Evolutionary conservation across 2,329 filamentous ascomycete genomes (phyloP).

Genomic region (Trichoderma asperellum): DNA sequence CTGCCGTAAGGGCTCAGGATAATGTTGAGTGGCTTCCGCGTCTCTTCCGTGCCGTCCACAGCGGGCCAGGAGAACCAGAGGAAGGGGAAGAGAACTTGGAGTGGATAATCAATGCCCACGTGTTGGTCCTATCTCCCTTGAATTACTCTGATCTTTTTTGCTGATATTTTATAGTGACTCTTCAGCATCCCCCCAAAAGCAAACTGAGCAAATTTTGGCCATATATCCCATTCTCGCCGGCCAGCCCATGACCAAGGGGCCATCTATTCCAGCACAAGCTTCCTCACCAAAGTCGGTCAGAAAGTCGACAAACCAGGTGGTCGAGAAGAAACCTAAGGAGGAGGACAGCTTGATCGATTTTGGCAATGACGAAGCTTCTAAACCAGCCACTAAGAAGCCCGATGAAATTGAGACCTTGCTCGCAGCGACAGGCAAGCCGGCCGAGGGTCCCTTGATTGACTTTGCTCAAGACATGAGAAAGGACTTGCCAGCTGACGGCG

Average conservation of each 20-base stretch:
- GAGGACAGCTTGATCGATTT: slow-evolving; percentile 60
- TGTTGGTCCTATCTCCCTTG: slow-evolving; percentile 60
- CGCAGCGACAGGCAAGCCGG: slow-evolving; percentile 51
- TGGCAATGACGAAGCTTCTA: slow-evolving; percentile 43
- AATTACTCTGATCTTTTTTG: not conserved
- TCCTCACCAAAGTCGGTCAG: slow-evolving; percentile 23
- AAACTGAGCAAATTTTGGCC: slow-evolving; percentile 79
- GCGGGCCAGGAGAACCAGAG: slow-evolving; percentile 70
- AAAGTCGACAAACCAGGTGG: slow-evolving; percentile 6
- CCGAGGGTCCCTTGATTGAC: slow-evolving; percentile 58
- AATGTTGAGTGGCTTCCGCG: slow-evolving; percentile 86
- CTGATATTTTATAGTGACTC: slow-evolving; percentile 38
- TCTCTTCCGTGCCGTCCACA: slow-evolving; percentile 77
- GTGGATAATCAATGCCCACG: slow-evolving; percentile 87
- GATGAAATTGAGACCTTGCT: slow-evolving; percentile 52
- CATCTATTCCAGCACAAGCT: slow-evolving; percentile 56
- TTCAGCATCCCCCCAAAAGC: slow-evolving; percentile 64
- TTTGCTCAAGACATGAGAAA: slow-evolving; percentile 60
- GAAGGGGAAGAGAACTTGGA: slow-evolving; percentile 88
- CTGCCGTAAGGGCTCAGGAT: slow-evolving; percentile 75
- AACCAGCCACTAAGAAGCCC: slow-evolving; percentile 27
- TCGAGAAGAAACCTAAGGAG: slow-evolving; percentile 31
- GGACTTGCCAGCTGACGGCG: slow-evolving; percentile 44
- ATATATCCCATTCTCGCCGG: slow-evolving; percentile 85
- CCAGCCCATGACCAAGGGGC: slow-evolving; percentile 62